Percentiles rank a stretch among this genome's conserved stretches.
Conservation (phyloP, 306 rosid genomes). For the Astragalus membranaceus region DNA sequence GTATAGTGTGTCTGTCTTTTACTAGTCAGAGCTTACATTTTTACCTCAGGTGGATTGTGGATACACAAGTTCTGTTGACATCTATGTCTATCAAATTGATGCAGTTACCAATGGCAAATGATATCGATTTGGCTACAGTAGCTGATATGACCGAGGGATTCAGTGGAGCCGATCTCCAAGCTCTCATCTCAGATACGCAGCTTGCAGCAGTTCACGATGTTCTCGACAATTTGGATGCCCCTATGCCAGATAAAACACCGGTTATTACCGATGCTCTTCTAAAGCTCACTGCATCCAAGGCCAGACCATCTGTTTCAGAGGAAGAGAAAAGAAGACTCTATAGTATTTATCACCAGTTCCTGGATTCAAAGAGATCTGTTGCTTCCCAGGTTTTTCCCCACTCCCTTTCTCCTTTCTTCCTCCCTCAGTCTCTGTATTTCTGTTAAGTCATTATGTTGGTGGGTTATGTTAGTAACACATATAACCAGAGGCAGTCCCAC, state of each 20-base stretch:
- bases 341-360: conserved; percentile 63
- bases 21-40: background rate
- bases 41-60: background rate
- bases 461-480: background rate
- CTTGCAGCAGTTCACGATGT: conserved; percentile 93
- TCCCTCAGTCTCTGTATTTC: background rate
- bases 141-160: conserved; percentile 84
- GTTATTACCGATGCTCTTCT: conserved; percentile 63
- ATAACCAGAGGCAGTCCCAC: background rate
- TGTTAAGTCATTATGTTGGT: background rate
- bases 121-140: conserved; percentile 65
- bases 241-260: conserved; percentile 43
- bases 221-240: conserved; percentile 35
- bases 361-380: conserved; percentile 74
- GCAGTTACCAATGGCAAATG: conserved; percentile 69
- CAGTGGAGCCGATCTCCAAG: conserved; percentile 98
- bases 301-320: conserved; percentile 84
- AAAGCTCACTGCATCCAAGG: conserved; percentile 54
- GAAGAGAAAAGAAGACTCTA: conserved; percentile 75
- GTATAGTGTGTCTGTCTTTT: background rate
- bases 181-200: conserved; percentile 92
- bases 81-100: conserved; percentile 1
- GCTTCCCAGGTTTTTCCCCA: conserved; percentile 61
- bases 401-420: background rate
- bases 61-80: background rate